phyloP scores from a whole-genome alignment of 352 stramenopile genomes.

The Pythium brachiatum region DNA sequence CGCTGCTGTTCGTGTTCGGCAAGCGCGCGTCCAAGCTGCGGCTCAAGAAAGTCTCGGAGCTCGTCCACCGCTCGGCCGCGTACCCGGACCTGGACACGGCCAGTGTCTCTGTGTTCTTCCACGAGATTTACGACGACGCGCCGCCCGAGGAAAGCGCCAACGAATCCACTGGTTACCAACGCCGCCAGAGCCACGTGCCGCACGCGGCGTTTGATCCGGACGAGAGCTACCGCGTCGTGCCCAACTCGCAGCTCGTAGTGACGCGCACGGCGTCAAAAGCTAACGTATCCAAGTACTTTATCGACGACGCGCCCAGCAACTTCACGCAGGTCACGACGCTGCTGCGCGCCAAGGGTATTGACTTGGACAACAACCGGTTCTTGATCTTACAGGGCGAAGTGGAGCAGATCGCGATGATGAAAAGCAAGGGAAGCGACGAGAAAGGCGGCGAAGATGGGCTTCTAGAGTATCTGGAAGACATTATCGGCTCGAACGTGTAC shows the following conservation, averaged over 20 bases:
- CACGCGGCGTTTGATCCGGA: slow-evolving; percentile 39
- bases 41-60: slow-evolving; percentile 94
- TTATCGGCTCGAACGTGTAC: slow-evolving; percentile 99
- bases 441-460: slow-evolving; percentile 95
- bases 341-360: slow-evolving; percentile 94
- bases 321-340: slow-evolving; percentile 96
- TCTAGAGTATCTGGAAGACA: slow-evolving; percentile 99
- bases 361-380: slow-evolving; percentile 99
- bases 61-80: slow-evolving; percentile 96
- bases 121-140: slow-evolving; percentile 93
- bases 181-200: too few species aligned
- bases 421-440: slow-evolving; percentile 92
- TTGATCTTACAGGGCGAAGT: slow-evolving; percentile 96
- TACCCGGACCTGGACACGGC: slow-evolving; percentile 92
- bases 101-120: slow-evolving; percentile 97
- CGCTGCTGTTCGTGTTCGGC: slow-evolving; percentile 99
- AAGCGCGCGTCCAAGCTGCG: slow-evolving; percentile 98
- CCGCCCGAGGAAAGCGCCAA: slow-evolving; percentile 9
- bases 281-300: slow-evolving; percentile 97
- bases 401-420: slow-evolving; percentile 99
- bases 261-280: slow-evolving; percentile 91
- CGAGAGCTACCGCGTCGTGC: slow-evolving; percentile 93
- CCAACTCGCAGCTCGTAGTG: slow-evolving; percentile 90
- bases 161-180: too few species aligned
- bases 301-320: slow-evolving; percentile 91